These are phyloP conservation scores for Paradendryphiella salina DNA, from an alignment of 2,329 filamentous ascomycete species.

Conservation along the genomic window DNA sequence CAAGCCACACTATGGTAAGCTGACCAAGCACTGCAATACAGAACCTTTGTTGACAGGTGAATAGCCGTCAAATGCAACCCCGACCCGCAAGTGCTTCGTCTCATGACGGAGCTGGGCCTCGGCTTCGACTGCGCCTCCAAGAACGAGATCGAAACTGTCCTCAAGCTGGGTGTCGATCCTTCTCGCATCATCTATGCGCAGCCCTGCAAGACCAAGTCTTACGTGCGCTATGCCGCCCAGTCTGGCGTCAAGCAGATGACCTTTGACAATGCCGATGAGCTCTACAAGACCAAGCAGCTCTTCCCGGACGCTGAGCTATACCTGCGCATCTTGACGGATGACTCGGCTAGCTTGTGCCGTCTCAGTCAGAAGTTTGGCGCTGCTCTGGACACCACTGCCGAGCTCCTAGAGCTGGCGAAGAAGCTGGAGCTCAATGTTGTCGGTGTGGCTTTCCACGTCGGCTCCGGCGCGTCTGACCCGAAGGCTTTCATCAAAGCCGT, in stretches of 20 bases:
- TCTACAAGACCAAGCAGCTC: slow-evolving; percentile 94
- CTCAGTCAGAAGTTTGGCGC: slow-evolving; percentile 98
- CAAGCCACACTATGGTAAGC: slow-evolving; percentile 91
- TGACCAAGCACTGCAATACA: not conserved
- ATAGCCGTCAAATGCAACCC: slow-evolving; percentile 98
- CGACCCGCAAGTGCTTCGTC: slow-evolving; percentile 82
- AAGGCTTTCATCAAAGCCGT: slow-evolving; percentile 88
- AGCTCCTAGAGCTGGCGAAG: slow-evolving; percentile 77
- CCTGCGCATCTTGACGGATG: slow-evolving; percentile 93
- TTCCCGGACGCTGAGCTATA: slow-evolving; percentile 89
- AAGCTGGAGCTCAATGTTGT: slow-evolving; percentile 86
- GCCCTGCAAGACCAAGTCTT: slow-evolving; percentile 99
- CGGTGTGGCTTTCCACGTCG: slow-evolving; percentile 96
- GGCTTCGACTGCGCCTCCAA: slow-evolving; percentile 99
- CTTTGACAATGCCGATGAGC: slow-evolving; percentile 96
- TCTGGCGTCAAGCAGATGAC: slow-evolving; percentile 96
- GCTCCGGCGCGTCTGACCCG: slow-evolving; percentile 94
- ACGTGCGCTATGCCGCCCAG: slow-evolving; percentile 84
- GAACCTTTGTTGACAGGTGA: slow-evolving; percentile 28
- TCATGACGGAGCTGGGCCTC: slow-evolving; percentile 84
- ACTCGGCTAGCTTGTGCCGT: slow-evolving; percentile 90
- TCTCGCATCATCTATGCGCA: slow-evolving; percentile 97
- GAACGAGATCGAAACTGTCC: slow-evolving; percentile 90
- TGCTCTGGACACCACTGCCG: slow-evolving; percentile 76
- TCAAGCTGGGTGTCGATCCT: slow-evolving; percentile 79